Evolutionary conservation across 2,329 filamentous ascomycete species (phyloP), one percentile per base, ranked within the genome.

Genomic region (Aspergillus costaricaensis): DNA sequence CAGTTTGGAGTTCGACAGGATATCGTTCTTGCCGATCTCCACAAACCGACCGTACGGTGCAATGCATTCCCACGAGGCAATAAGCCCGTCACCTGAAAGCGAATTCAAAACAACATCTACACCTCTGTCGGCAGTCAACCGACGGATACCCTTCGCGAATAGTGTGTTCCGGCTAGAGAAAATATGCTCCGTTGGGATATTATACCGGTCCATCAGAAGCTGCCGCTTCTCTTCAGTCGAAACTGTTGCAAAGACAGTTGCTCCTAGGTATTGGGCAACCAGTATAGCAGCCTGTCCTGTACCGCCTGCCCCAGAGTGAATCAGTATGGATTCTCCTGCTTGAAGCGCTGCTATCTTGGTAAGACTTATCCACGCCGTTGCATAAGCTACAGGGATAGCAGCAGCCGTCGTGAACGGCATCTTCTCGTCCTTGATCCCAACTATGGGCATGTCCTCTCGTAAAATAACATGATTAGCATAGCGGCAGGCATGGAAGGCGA

Each of bases 251-350:
- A 68, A 72, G 3, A 71, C 57, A 2, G 65, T 63, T 1, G 70
- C 68, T 7, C 65, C 65, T 4, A 66, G 59, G 32, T 66, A 59
- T 51, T 69, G 67, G 0, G 70, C 69, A 1, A 73, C 41, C 59
- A 68, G 67, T 36, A 73, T 71, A 1, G 67, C 68, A 4, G 69
- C 65, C 51, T 73, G 70, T 15, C 70, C 70, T 2, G 69, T 68
- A 57, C 69, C 69, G 25, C 70, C 68, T 4, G 70, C 70, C 27
- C 65, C 69, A 3, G 69, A 66, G 36, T 73, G 70, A 14, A 73
- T 69, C 2, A 73, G 58, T 21, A 72, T 48, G 2, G 61, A 51
- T 27, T 73, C 69, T 2, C 61, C 65, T 2, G 52, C 14, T 52
- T 66, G 61, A 0, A 72, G 57, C 4, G 54, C 39, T 8, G 65